Conservation (phyloP, 768 basidiomycete species). For the Serendipita vermifera region DNA sequence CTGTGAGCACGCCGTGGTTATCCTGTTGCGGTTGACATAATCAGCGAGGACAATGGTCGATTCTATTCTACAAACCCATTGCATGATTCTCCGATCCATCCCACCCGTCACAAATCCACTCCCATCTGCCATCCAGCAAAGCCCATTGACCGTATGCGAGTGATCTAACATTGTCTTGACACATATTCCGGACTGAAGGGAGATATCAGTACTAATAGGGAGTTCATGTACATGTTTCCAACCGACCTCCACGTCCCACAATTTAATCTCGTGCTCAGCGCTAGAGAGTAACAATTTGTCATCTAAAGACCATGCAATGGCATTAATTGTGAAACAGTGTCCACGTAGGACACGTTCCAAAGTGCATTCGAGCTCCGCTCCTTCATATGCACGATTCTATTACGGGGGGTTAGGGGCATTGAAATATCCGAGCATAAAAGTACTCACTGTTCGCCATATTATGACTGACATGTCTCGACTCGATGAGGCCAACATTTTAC, state of each 20-base stretch:
- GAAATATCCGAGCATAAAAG: slow-evolving; percentile 8
- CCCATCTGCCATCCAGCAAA: slow-evolving; percentile 81
- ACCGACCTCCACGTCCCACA: slow-evolving; percentile 81
- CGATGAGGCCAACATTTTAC: slow-evolving; percentile 69
- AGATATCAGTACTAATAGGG: slow-evolving; percentile 12
- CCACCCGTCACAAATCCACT: slow-evolving; percentile 83
- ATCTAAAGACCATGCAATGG: slow-evolving; percentile 87
- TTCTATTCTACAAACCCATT: slow-evolving; percentile 53
- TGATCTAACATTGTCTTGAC: slow-evolving; percentile 56
- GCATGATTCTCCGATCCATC: slow-evolving; percentile 68
- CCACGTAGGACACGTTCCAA: slow-evolving; percentile 50
- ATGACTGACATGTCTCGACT: slow-evolving; percentile 80
- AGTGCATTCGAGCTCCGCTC: slow-evolving; percentile 42
- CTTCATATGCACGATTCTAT: slow-evolving; percentile 8
- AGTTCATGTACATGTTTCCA: slow-evolving; percentile 15
- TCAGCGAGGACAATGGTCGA: neutral
- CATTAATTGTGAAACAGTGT: slow-evolving; percentile 68
- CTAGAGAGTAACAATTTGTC: slow-evolving; percentile 73
- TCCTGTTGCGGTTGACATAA: slow-evolving; percentile 37
- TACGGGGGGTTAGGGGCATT: slow-evolving; percentile 5
- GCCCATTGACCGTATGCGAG: slow-evolving; percentile 68
- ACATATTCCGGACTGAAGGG: slow-evolving; percentile 55
- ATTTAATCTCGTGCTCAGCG: slow-evolving; percentile 64
- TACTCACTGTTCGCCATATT: slow-evolving; percentile 75
- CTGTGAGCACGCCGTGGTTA: slow-evolving; percentile 55